Evolutionary conservation across 768 basidiomycete species (phyloP), one percentile per base, ranked within the genome.

Genomic region (Phlegmacium glaucopus): DNA sequence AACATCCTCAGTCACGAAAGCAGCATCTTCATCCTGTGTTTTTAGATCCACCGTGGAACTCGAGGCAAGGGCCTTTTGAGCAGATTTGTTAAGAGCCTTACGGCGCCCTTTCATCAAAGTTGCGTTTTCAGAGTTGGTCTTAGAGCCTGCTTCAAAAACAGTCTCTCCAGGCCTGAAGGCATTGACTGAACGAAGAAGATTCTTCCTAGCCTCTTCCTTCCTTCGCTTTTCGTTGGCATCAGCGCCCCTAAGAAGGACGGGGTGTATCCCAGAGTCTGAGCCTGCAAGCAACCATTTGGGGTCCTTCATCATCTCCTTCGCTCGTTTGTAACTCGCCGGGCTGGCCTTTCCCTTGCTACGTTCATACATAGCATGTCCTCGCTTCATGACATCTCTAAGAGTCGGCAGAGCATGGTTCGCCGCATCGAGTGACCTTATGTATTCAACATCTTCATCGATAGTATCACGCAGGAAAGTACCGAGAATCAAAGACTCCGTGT

Each of bases 351-450:
- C 88, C 63, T 91, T 86, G 51, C 90, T 91, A 27, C 93, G 83
- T 59, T 97, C 94, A 63, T 95, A 98, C 90, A 98, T 88, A 2
- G 77, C 70, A 53, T 97, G 93, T 0, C 94, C 94, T 43, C 90
- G 83, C 51, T 76, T 75, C 83, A 95, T 94, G 49, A 97, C 90
- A 4, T 83, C 82, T 16, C 87, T 76, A 25, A 95, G 68, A 36
- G 75, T 69, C 9, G 78, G 70, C 18, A 97, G 76, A 9, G 77
- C 76, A 53, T 82, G 80, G 44, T 88, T 80, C 28, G 74, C 64
- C 13, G 75, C 76, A 40, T 90, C 83, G 27, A 93, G 68, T 9
- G 78, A 73, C 44, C 78, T 74, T 47, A 91, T 69, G 59, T 87
- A 87, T 59, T 95, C 94, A 37, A 87, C 77, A 41, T 96, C 91